Evolutionary conservation across 345 rosid genomes (phyloP).

Genomic region (Diplotaxis tenuifolia): DNA sequence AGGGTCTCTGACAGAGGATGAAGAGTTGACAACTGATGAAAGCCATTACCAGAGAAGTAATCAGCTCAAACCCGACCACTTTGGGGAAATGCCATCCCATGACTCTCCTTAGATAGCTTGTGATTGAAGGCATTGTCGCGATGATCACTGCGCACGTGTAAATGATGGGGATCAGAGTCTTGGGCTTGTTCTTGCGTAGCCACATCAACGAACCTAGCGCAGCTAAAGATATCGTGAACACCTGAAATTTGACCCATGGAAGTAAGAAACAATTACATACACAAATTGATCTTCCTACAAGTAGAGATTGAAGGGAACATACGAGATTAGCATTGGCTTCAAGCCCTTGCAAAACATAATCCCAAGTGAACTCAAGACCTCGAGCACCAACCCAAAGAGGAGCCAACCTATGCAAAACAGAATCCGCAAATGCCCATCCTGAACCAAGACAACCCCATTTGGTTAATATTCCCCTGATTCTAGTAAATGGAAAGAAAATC

Average conservation of each 20-base stretch:
- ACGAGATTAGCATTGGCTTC: slow-evolving; percentile 99
- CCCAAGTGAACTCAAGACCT: slow-evolving; percentile 97
- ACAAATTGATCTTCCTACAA: too few species aligned
- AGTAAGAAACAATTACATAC: slow-evolving; percentile 10
- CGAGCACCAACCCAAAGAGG: slow-evolving; percentile 98
- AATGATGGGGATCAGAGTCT: slow-evolving; percentile 77
- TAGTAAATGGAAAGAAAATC: not conserved
- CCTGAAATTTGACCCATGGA: slow-evolving; percentile 54
- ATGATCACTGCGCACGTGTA: slow-evolving; percentile 83
- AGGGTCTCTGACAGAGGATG: slow-evolving; percentile 86
- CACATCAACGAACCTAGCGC: slow-evolving; percentile 97
- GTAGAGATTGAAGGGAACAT: too few species aligned
- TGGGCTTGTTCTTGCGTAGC: slow-evolving; percentile 96
- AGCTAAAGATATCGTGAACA: slow-evolving; percentile 82
- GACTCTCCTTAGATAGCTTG: slow-evolving; percentile 80
- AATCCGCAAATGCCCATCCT: slow-evolving; percentile 99
- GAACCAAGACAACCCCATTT: slow-evolving; percentile 10
- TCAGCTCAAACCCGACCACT: slow-evolving; percentile 87
- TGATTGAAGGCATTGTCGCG: slow-evolving; percentile 96
- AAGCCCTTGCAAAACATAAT: slow-evolving; percentile 83
- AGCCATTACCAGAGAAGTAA: slow-evolving; percentile 79
- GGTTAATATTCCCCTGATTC: not conserved
- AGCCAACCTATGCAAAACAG: slow-evolving; percentile 88
- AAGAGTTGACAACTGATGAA: slow-evolving; percentile 92
- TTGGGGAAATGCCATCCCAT: slow-evolving; percentile 90